Conservation (phyloP, 257 asterid genomes). For the Nicotiana paniculata region DNA sequence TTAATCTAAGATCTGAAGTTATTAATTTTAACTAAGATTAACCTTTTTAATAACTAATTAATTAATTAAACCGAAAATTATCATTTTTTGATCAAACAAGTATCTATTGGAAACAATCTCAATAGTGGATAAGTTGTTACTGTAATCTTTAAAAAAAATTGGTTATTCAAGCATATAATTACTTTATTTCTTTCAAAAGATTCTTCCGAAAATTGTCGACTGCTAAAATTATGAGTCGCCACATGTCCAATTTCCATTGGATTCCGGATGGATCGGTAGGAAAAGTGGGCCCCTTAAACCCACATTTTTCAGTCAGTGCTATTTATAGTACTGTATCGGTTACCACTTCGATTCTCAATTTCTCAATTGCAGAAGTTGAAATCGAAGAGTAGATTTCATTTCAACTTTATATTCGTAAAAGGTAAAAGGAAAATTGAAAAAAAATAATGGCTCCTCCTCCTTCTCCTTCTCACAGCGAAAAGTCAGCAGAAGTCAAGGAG, state of each 20-base stretch:
- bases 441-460: constrained; percentile 61
- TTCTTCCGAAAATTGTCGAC: not conserved
- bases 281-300: not conserved
- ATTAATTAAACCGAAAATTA: no score
- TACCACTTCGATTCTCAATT: not conserved
- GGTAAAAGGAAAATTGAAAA: not conserved
- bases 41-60: no score
- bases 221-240: not conserved
- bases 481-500: constrained; percentile 25
- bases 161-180: no score
- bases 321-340: not conserved
- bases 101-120: no score
- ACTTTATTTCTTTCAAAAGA: not conserved
- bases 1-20: no score
- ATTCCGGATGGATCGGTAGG: not conserved
- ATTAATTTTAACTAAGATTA: no score
- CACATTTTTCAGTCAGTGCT: not conserved
- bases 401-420: not conserved
- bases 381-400: not conserved
- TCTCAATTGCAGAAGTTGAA: not conserved
- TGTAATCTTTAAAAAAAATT: no score
- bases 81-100: no score
- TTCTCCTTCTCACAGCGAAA: constrained; percentile 33
- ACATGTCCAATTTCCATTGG: not conserved
- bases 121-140: no score